These are phyloP conservation scores for Trichomonas tenax DNA, from an alignment of 208 protist species.

Conservation along the genomic window DNA sequence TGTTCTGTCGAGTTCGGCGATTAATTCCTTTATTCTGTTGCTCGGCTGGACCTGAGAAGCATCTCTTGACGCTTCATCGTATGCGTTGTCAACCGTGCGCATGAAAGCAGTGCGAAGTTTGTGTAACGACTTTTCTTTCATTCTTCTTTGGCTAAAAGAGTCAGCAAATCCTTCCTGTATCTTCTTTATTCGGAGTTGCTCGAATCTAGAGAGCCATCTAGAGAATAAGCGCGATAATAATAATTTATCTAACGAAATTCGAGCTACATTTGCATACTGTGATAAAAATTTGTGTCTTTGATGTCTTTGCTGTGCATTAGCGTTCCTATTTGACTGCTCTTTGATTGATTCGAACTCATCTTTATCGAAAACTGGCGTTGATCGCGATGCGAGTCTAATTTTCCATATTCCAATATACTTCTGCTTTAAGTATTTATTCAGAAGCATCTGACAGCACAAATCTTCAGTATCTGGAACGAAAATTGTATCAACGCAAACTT, in stretches of 20 bases:
- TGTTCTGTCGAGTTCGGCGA: background rate
- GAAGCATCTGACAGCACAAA: background rate
- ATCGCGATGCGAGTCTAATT: background rate
- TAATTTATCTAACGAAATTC: background rate
- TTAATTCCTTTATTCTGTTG: background rate
- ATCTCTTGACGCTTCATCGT: background rate
- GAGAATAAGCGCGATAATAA: background rate
- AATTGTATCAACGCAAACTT: background rate
- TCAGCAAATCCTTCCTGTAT: background rate
- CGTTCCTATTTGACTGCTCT: background rate
- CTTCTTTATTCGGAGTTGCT: background rate
- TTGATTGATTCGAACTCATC: background rate
- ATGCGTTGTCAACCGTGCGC: background rate
- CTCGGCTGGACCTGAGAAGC: background rate
- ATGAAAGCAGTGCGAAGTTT: background rate
- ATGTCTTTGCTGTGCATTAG: background rate
- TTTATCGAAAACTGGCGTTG: background rate
- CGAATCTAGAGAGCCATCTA: background rate
- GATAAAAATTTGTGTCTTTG: background rate
- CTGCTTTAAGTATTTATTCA: background rate
- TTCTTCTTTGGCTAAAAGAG: background rate
- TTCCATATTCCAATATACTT: background rate
- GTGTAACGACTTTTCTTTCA: background rate
- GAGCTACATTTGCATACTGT: background rate
- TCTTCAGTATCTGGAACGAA: background rate